Conservation (phyloP, 805 yeast species). For the Metschnikowia matae region DNA sequence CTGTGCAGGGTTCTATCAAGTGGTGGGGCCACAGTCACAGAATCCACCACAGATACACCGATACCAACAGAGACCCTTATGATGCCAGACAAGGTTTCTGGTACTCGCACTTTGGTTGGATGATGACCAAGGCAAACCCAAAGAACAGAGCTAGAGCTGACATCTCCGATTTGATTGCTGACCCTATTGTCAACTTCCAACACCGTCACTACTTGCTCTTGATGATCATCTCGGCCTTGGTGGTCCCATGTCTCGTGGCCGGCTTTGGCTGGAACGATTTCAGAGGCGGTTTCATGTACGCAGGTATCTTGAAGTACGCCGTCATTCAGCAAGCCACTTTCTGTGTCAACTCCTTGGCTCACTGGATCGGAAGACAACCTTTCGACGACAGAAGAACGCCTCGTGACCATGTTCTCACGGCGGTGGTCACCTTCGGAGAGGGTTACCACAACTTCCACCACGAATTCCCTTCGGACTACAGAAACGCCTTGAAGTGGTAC, state of each 20-base stretch:
- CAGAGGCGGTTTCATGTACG: constrained; percentile 75
- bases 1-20: constrained; percentile 80
- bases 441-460: constrained; percentile 90
- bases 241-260: constrained; percentile 53
- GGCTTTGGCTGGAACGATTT: constrained; percentile 28
- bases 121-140: constrained; percentile 76
- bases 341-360: constrained; percentile 83
- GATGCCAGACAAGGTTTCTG: constrained; percentile 82
- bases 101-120: constrained; percentile 86
- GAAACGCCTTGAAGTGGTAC: constrained; percentile 84
- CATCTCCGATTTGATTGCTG: constrained; percentile 70
- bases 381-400: constrained; percentile 86
- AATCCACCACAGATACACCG: constrained; percentile 83
- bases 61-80: constrained; percentile 78
- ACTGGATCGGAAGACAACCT: constrained; percentile 83
- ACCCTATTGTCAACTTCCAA: constrained; percentile 76
- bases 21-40: constrained; percentile 90
- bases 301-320: constrained; percentile 66
- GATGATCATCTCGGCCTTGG: constrained; percentile 56
- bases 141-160: constrained; percentile 78
- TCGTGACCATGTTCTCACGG: constrained; percentile 76
- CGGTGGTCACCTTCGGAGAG: constrained; percentile 81
- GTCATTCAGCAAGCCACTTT: constrained; percentile 81
- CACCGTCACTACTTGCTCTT: constrained; percentile 70
- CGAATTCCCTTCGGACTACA: constrained; percentile 84